A percentile compares a stretch with the other conserved stretches of the same genome.
These are phyloP conservation scores for Pseudopyrenochaeta lycopersici DNA, from an alignment of 2,329 filamentous ascomycete genomes.

Conservation along the genomic window DNA sequence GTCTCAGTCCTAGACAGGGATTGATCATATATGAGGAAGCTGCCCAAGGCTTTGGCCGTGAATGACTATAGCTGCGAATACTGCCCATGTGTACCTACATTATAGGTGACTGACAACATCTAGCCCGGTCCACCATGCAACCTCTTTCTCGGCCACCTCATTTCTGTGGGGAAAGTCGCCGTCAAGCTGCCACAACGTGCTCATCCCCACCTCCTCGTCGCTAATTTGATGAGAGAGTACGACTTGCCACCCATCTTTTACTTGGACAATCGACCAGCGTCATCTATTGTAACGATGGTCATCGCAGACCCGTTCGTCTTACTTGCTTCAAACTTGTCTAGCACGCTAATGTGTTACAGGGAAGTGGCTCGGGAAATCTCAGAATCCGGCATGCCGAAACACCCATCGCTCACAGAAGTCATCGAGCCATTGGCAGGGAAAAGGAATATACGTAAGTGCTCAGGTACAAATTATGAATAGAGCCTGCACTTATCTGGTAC, in stretches of 20 bases:
- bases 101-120: neutral
- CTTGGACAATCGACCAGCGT: conserved; percentile 51
- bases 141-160: conserved; percentile 48
- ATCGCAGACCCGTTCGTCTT: conserved; percentile 39
- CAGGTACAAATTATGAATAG: no score
- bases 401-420: conserved; percentile 36
- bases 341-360: conserved; percentile 1
- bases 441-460: conserved; percentile 37
- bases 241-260: conserved; percentile 50
- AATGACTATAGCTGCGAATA: no score
- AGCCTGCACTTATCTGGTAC: no score
- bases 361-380: conserved; percentile 46
- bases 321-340: neutral
- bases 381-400: conserved; percentile 44
- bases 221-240: conserved; percentile 35
- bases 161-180: conserved; percentile 44
- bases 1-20: neutral
- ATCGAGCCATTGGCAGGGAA: conserved; percentile 49
- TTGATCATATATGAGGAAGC: no score
- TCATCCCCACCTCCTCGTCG: conserved; percentile 42
- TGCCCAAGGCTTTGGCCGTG: no score
- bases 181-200: conserved; percentile 42
- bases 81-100: no score
- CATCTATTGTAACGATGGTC: conserved; percentile 30
- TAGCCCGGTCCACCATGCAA: conserved; percentile 50